Base-by-base conservation (phyloP, 176 grass and related monocot species). In the Elaeis guineensis region DNA sequence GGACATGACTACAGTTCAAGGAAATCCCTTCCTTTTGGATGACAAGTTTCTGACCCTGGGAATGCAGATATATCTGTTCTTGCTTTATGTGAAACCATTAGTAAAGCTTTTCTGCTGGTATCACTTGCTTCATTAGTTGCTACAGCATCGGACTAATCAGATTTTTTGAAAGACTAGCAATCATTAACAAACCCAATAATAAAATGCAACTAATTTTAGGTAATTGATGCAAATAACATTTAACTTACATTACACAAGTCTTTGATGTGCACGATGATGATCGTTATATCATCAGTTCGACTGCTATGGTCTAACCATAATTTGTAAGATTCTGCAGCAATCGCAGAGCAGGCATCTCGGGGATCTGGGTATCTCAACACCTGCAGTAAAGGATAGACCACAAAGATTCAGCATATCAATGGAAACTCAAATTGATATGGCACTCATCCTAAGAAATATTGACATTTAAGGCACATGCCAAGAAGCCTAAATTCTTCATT, bases 231-330 rank as follows among this genome's bases (percentile, higher is more conserved):
- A 44, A 14, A 44, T 14, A 55, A 72, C 51, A 62, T 74, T 74
- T 26, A 54, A 79, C 81, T 7, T 83, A 98, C 84, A 80, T 76
- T 70, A 82, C 66, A 61, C 21, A 70, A 75, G 55, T 86, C 79
- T 64, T 77, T 78, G 63, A 98, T 98, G 66, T 89, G 93, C 72
- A 98, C 93, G 2, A 98, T 70, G 22, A 98, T 89, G 77, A 98
- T 80, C 61, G 93, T 98, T 75, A 98, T 98, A 70, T 98, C 93
- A 57, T 98, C 93, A 24, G 93, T 98, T 61, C 93, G 73, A 58
- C 75, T 75, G 76, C 92, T 84, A 58, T 92, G 78, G 67, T 98
- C 87, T 59, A 98, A 80, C 93, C 93, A 98, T 18, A 78, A 62
- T 62, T 72, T 90, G 72, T 98, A 92, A 8, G 93, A 98, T 67